A percentile compares a stretch with the other conserved stretches of the same genome.
These are phyloP conservation scores for Plasmodium yoelii DNA, from an alignment of 169 alveolate species.

Conservation along the genomic window DNA sequence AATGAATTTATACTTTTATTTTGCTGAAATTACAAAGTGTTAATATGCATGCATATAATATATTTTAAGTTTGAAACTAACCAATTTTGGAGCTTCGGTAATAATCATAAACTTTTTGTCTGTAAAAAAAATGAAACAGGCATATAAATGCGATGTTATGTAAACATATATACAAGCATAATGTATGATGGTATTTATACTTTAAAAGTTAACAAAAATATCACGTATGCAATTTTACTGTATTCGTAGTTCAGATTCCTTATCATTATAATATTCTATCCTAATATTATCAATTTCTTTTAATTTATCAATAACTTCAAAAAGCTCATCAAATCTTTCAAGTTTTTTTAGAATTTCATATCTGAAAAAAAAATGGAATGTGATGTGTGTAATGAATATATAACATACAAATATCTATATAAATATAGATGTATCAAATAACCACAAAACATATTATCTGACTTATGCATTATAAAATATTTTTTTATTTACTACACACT, in stretches of 20 bases:
- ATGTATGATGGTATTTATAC: neutral
- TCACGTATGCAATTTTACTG: slow-evolving; percentile 15
- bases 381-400: neutral
- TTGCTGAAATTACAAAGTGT: neutral
- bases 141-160: neutral
- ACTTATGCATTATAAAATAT: neutral
- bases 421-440: slow-evolving; percentile 2
- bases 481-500: neutral
- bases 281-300: slow-evolving; percentile 48
- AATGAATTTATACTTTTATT: slow-evolving; percentile 4
- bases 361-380: slow-evolving; percentile 16
- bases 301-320: slow-evolving; percentile 30
- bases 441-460: neutral
- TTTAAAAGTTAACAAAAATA: neutral
- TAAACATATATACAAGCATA: neutral
- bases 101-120: slow-evolving; percentile 52
- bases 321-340: slow-evolving; percentile 43
- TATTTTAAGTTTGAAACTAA: slow-evolving; percentile 1
- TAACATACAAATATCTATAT: neutral
- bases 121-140: neutral
- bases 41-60: neutral
- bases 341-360: slow-evolving; percentile 59
- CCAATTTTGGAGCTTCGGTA: slow-evolving; percentile 44
- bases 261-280: slow-evolving; percentile 33
- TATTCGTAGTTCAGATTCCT: slow-evolving; percentile 49